Evolutionary conservation across 208 protist genomes (phyloP).

Genomic region (Leishmania guyanensis): DNA sequence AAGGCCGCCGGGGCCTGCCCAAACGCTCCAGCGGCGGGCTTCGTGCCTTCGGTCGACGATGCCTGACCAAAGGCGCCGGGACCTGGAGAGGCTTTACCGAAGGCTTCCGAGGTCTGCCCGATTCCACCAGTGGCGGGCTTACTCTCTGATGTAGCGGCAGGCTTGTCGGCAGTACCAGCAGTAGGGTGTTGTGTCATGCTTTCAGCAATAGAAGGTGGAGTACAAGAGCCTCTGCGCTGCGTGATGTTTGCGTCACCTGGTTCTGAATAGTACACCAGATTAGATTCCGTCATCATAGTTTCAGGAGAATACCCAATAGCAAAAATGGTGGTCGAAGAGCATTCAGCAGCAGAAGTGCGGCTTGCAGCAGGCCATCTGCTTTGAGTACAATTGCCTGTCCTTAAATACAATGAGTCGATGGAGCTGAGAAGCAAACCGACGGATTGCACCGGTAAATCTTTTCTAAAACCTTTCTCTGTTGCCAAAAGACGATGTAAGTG

Average conservation of each 20-base stretch:
- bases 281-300: neutral
- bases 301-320: slow-evolving; percentile 25
- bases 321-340: neutral
- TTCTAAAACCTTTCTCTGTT: slow-evolving; percentile 5
- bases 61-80: neutral
- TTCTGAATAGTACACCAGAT: neutral
- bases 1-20: too few species aligned
- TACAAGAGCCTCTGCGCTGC: neutral
- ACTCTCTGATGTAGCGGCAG: neutral
- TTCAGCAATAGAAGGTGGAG: neutral
- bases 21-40: too few species aligned
- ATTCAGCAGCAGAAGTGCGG: slow-evolving; percentile 2
- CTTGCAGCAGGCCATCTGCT: neutral
- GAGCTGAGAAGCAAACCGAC: slow-evolving; percentile 23
- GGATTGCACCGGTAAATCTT: slow-evolving; percentile 7
- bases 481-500: slow-evolving; percentile 26
- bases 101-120: too few species aligned
- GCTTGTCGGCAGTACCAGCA: neutral
- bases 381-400: neutral
- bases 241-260: neutral
- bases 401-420: slow-evolving; percentile 16
- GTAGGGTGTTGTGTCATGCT: neutral
- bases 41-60: too few species aligned
- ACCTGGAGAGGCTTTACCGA: neutral
- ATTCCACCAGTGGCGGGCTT: neutral